Conservation (phyloP, 2,329 filamentous ascomycete species). For the Trichoderma sp. region DNA sequence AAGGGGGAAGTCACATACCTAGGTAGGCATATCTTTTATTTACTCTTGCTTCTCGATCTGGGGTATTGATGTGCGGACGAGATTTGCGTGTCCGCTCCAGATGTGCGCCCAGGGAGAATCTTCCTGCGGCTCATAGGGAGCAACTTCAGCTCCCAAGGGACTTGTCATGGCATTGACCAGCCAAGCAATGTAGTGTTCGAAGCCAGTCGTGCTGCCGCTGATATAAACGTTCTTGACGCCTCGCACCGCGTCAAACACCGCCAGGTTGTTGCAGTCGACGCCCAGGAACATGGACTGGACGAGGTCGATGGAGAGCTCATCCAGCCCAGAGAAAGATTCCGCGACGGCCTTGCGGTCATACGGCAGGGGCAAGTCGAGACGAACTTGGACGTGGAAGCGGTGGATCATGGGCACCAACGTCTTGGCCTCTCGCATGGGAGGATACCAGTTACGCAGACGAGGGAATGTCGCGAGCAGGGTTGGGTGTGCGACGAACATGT, state of each 20-base stretch:
- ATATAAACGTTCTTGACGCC: constrained; percentile 41
- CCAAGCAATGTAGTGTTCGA: constrained; percentile 47
- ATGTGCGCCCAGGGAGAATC: constrained; percentile 20
- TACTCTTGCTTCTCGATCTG: not conserved
- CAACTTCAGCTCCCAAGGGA: constrained; percentile 27
- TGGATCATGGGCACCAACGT: constrained; percentile 37
- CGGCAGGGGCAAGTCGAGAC: constrained; percentile 43
- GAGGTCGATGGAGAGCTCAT: constrained; percentile 44
- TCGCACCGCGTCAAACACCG: constrained; percentile 45
- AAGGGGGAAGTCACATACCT: not conserved
- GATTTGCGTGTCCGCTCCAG: constrained; percentile 26
- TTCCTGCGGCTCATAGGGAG: constrained; percentile 25
- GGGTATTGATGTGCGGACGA: not conserved
- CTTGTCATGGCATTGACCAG: constrained; percentile 41
- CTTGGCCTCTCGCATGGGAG: constrained; percentile 34
- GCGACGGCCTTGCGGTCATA: constrained; percentile 36
- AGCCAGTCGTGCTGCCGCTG: constrained; percentile 42
- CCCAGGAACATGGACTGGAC: constrained; percentile 43
- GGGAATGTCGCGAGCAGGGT: constrained; percentile 44
- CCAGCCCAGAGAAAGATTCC: constrained; percentile 39
- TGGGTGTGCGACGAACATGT: constrained; percentile 47
- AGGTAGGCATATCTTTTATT: not conserved
- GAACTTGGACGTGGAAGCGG: constrained; percentile 42
- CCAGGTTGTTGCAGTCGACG: constrained; percentile 41
- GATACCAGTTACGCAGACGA: constrained; percentile 38